Evolutionary conservation across 345 rosid genomes (phyloP).

Genomic region (thale cress (Arabidopsis thaliana)): DNA sequence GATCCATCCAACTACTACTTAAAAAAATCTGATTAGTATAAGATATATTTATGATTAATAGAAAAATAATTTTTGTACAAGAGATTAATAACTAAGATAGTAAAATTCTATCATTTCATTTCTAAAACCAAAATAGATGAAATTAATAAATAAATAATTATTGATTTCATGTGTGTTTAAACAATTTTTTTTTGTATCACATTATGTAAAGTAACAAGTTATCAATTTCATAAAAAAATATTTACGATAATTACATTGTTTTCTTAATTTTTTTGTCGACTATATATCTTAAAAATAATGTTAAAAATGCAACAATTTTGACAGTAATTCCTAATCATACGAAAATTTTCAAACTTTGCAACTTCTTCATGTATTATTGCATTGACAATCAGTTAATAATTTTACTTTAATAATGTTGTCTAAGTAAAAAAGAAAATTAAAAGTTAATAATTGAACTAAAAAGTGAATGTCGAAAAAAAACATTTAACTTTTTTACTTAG

Average conservation of each 20-base stretch:
- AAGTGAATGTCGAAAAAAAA: neutral
- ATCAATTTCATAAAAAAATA: no score
- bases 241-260: no score
- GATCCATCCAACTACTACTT: conserved; percentile 2
- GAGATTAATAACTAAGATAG: neutral
- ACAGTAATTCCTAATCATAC: neutral
- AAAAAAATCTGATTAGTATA: neutral
- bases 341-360: neutral
- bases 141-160: neutral
- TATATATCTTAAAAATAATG: neutral
- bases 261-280: no score
- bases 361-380: neutral
- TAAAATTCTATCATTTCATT: neutral
- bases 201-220: no score
- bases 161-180: neutral
- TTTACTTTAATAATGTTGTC: conserved; percentile 2
- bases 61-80: no score
- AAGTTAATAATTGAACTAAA: conserved; percentile 12
- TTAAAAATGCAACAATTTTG: neutral
- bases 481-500: neutral
- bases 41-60: no score
- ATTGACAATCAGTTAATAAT: neutral
- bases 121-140: neutral
- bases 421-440: neutral
- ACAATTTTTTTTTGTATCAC: neutral